Conservation (phyloP, 2,329 filamentous ascomycete genomes). For the Fusarium sp. region DNA sequence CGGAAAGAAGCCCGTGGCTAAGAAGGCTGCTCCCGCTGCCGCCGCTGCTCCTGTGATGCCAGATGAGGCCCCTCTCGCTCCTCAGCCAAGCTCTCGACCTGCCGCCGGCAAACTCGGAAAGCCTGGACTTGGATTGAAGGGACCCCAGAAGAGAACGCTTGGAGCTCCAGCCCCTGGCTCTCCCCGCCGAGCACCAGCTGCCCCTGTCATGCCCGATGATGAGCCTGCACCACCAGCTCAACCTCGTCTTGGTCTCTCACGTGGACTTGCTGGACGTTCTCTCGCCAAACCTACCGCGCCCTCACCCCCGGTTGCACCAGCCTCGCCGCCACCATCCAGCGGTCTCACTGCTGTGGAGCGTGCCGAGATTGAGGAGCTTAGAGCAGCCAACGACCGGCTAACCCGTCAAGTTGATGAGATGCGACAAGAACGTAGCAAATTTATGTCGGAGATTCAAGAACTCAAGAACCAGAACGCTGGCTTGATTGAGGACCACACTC, state of each 20-base stretch:
- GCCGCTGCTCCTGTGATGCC: constrained; percentile 55
- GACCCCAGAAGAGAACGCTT: constrained; percentile 68
- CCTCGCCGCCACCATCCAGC: constrained; percentile 70
- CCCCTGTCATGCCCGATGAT: constrained; percentile 68
- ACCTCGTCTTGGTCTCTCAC: constrained; percentile 74
- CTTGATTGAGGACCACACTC: constrained; percentile 95
- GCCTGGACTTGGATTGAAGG: constrained; percentile 68
- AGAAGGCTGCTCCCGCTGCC: constrained; percentile 57
- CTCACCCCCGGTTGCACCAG: constrained; percentile 62
- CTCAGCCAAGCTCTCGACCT: constrained; percentile 68
- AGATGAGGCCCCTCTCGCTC: constrained; percentile 66
- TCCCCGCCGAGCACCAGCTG: constrained; percentile 63
- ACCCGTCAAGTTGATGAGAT: constrained; percentile 82
- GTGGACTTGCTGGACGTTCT: constrained; percentile 87
- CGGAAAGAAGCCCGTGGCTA: constrained; percentile 57
- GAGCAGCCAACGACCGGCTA: constrained; percentile 83
- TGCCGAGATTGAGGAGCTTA: constrained; percentile 91
- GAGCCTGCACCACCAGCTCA: constrained; percentile 70
- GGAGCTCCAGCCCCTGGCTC: constrained; percentile 66
- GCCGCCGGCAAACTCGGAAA: constrained; percentile 66
- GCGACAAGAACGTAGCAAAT: constrained; percentile 82
- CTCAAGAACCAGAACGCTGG: constrained; percentile 97
- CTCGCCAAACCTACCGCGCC: constrained; percentile 78
- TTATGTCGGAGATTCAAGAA: constrained; percentile 90
- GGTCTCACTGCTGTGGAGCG: constrained; percentile 84